Evolutionary conservation across 352 stramenopile species (phyloP).

Genomic region (Globisporangium perplexum): DNA sequence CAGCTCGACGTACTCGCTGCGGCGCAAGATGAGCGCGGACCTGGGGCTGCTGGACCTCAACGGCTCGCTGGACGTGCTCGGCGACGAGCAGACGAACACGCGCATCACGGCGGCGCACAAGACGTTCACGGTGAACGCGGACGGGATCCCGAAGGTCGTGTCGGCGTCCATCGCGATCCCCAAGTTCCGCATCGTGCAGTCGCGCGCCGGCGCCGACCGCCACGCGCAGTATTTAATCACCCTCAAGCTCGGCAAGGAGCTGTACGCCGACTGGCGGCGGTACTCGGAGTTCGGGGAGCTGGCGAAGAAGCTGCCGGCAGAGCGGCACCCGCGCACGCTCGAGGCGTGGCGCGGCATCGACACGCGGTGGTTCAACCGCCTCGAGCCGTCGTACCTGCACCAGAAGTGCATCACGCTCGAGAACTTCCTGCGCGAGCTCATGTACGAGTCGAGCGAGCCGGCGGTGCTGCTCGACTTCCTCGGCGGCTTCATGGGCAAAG

Average conservation of each 20-base stretch:
- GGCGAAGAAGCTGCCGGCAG: conserved; percentile 64
- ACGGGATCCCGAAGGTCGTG: conserved; percentile 76
- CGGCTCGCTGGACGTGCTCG: conserved; percentile 63
- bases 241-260: conserved; percentile 80
- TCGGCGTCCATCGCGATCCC: conserved; percentile 78
- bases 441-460: conserved; percentile 84
- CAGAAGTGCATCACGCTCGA: conserved; percentile 87
- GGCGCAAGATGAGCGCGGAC: conserved; percentile 64
- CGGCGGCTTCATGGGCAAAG: conserved; percentile 65
- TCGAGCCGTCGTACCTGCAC: conserved; percentile 83
- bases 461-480: conserved; percentile 76
- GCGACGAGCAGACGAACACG: conserved; percentile 81
- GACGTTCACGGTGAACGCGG: conserved; percentile 70
- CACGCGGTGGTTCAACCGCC: conserved; percentile 83
- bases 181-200: conserved; percentile 88
- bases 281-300: conserved; percentile 88
- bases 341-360: conserved; percentile 71
- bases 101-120: conserved; percentile 83
- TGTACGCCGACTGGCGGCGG: conserved; percentile 82
- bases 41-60: conserved; percentile 59
- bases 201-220: conserved; percentile 66
- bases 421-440: conserved; percentile 85
- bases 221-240: conserved; percentile 88
- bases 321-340: conserved; percentile 55
- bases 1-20: conserved; percentile 51